Conservation (phyloP, 495 filamentous ascomycete genomes). For the Talaromyces trachyspermus region DNA sequence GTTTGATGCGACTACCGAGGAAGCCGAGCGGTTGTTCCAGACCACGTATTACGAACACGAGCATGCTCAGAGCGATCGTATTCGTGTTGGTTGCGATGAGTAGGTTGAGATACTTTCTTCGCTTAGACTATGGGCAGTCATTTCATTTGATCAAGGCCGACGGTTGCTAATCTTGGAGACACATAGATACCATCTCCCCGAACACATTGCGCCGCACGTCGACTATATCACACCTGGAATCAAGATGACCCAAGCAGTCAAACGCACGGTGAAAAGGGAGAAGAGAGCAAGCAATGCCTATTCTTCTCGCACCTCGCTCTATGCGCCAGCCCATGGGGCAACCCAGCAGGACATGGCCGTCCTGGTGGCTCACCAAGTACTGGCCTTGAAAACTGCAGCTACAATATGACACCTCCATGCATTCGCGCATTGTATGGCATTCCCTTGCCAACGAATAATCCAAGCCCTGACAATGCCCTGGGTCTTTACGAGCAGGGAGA, state of each 20-base stretch:
- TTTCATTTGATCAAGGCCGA: not conserved
- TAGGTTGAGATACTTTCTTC: constrained; percentile 12
- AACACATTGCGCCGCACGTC: constrained; percentile 6
- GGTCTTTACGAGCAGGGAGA: constrained; percentile 47
- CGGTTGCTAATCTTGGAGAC: not conserved
- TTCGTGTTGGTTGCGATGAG: constrained; percentile 43
- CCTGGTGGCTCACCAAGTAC: not conserved
- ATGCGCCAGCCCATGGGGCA: not conserved
- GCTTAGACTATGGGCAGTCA: not conserved
- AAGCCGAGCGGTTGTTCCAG: constrained; percentile 49
- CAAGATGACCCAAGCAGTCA: constrained; percentile 9
- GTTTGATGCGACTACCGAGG: constrained; percentile 47
- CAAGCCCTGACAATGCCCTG: constrained; percentile 35
- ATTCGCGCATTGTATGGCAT: constrained; percentile 47
- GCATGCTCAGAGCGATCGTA: constrained; percentile 33
- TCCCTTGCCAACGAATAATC: constrained; percentile 25
- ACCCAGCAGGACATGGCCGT: not conserved
- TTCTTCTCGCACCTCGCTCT: not conserved
- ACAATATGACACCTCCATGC: constrained; percentile 45
- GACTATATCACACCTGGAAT: constrained; percentile 7
- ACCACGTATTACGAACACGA: constrained; percentile 54
- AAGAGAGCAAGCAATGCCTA: not conserved
- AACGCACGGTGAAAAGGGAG: constrained; percentile 1
- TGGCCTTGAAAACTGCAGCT: constrained; percentile 30
- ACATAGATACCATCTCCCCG: constrained; percentile 5